Evolutionary conservation across 139 green algal species (phyloP), one percentile per base, ranked within the genome.

Genomic region (Haematococcus sp.): DNA sequence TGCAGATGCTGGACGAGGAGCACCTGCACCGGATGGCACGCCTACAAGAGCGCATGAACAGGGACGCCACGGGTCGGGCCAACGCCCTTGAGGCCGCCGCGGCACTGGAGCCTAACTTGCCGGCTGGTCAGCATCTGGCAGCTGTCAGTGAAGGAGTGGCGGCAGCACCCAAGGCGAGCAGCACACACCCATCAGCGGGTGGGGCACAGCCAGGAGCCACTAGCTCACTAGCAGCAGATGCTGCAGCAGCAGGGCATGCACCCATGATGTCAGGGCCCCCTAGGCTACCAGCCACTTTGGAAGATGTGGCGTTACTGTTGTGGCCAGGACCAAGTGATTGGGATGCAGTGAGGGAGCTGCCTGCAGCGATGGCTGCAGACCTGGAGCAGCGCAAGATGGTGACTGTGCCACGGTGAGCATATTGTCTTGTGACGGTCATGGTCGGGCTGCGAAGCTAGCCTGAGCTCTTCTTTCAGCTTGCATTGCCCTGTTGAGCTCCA

Each of bases 271-370:
- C 40, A 31, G 31, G n/a, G 30, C 28, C 52, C 11, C 32, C 31
- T 17, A 25, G 28, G 68, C 25, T 27, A 22, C 58, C 58, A 34
- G 19, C n/a, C 58, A 40, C 58, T 3, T n/a, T 75, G 27, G 32
- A 59, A 9, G 65, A 58, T 11, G 23, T 58, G 15, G 58, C 58
- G 25, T 15, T 76, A 32, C 22, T 76, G 54, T 16, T 76, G 55
- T 76, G 70, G 70, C 70, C 54, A 23, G 70, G 70, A 2, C 32
- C 54, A 30, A 32, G 15, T 4, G 70, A 76, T 22, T 76, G 70
- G 70, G 13, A 11, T 20, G 43, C 46, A 2, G 9, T 33, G 58
- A 4, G 25, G 25, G 58, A 65, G 20, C 58, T 65, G 25, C 25
- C 58, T 7, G 4, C 58, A 27, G 58, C 58, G 4, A 34, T 65